Percentiles rank a stretch among this genome's conserved stretches.
Conservation (phyloP, 352 stramenopile genomes). For the Globisporangium nodosum region DNA sequence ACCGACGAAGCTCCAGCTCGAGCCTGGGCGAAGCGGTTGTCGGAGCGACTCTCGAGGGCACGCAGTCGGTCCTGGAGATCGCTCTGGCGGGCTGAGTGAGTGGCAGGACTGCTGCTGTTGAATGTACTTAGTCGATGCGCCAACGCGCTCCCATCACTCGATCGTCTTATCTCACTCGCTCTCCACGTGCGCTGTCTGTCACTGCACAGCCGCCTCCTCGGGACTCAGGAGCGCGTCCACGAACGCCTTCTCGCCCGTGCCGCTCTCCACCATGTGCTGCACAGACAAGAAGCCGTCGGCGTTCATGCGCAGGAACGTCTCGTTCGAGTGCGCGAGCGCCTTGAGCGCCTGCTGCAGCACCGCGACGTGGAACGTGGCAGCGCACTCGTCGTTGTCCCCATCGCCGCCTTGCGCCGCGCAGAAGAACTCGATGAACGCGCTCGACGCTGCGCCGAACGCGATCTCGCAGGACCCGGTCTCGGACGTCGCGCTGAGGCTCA, state of each 20-base stretch:
- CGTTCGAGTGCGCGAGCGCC: slow-evolving; percentile 63
- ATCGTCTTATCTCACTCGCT: neutral
- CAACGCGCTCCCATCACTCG: no score
- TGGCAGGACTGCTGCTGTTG: no score
- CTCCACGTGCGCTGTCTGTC: neutral
- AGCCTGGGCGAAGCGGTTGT: no score
- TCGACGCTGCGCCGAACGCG: slow-evolving; percentile 58
- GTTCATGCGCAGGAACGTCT: slow-evolving; percentile 84
- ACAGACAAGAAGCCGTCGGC: slow-evolving; percentile 72
- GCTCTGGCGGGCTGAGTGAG: no score
- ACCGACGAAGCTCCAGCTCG: no score
- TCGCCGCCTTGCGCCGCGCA: slow-evolving; percentile 22
- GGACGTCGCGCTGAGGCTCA: slow-evolving; percentile 66
- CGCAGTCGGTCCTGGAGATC: no score
- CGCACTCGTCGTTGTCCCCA: slow-evolving; percentile 19
- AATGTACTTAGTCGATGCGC: no score
- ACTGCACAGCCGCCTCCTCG: slow-evolving; percentile 54
- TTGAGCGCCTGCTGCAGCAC: slow-evolving; percentile 83
- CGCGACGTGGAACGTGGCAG: slow-evolving; percentile 70
- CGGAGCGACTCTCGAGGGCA: no score
- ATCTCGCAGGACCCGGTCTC: slow-evolving; percentile 80
- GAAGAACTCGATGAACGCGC: slow-evolving; percentile 81
- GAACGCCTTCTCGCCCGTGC: slow-evolving; percentile 71
- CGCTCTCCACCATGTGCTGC: slow-evolving; percentile 76
- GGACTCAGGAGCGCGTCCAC: slow-evolving; percentile 77